Base-by-base conservation (phyloP, 2,329 filamentous ascomycete species). In the Chaetomiaceae sp. region DNA sequence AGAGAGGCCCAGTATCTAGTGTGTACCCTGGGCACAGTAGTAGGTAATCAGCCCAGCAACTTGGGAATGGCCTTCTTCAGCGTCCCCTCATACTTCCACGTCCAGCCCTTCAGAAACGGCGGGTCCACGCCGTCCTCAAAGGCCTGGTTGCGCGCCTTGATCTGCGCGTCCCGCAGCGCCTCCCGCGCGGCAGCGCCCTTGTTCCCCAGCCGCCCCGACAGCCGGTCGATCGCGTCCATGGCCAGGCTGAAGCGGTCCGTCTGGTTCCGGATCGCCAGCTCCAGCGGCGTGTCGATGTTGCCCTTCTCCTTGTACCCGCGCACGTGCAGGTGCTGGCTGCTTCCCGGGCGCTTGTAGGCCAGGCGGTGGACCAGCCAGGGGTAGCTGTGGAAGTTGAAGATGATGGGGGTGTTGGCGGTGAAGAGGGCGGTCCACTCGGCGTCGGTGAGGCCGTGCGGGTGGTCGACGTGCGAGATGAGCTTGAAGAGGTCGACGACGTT, bases 381-480 rank as follows among this genome's bases (percentile, higher is more conserved):
- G 71, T 91, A 90, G 29, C 82, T 86, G 73, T 91, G 87, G 80
- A 90, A 91, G 73, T 90, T 90, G 76, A 91, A 90, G 65, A 90
- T 82, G 65, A 89, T 75, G 20, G 87, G 87, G 59, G 77, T 84
- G 72, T 89, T 74, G 14, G 77, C 75, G 1, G 87, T 90, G 75
- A 91, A 91, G 59, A 90, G 72, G 34, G 84, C 75, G 13, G 69
- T 70, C 80, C 84, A 91, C 65, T 89, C 84, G 16, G 62, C 58
- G 61, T 88, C 82, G 0, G 75, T 77, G 53, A 90, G 75, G 36
- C 87, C 87, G 69, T 91, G 87, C 0, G 87, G 84, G 66, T 91
- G 87, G 62, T 89, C 81, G 18, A 69, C 73, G 52, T 81, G 75
- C 54, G 84, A 80, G 61, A 90, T 88, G 43, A 91, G 76, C 70